These are phyloP conservation scores for Talaromyces funiculosus DNA, from an alignment of 2,329 filamentous ascomycete species.

Conservation along the genomic window DNA sequence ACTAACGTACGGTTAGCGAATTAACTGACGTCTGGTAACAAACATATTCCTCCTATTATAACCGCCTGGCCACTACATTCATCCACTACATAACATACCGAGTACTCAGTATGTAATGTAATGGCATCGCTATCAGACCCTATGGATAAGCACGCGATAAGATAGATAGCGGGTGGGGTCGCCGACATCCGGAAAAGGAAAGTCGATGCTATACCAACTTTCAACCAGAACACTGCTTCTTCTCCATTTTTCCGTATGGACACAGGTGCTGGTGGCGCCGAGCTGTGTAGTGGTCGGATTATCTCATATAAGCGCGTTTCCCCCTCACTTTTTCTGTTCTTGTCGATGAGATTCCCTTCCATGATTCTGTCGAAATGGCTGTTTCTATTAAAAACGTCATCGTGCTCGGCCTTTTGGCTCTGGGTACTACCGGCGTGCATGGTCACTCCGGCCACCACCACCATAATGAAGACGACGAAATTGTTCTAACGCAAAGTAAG, in stretches of 20 bases:
- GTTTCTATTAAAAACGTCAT: constrained; percentile 14
- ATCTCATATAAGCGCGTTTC: not conserved
- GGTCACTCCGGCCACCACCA: constrained; percentile 36
- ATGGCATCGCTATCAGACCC: not conserved
- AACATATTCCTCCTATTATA: not conserved
- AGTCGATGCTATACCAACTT: constrained; percentile 10
- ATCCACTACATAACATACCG: too few species aligned
- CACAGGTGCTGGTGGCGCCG: not conserved
- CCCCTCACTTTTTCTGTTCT: not conserved
- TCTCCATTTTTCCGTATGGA: not conserved
- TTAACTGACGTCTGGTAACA: not conserved
- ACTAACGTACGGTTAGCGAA: too few species aligned
- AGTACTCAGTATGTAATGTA: too few species aligned
- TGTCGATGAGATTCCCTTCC: not conserved
- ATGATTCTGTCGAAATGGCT: constrained; percentile 16
- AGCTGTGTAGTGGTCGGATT: not conserved
- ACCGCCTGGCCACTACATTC: not conserved
- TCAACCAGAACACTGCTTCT: not conserved
- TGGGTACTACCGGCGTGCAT: constrained; percentile 20
- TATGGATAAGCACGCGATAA: constrained; percentile 3
- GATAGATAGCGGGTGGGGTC: not conserved
- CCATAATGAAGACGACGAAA: constrained; percentile 33
- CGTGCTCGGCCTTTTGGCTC: constrained; percentile 28
- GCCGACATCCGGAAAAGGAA: constrained; percentile 10
- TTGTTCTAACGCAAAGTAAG: constrained; percentile 31